phyloP scores from a whole-genome alignment of 352 stramenopile genomes.

The Phytophthora sp. region DNA sequence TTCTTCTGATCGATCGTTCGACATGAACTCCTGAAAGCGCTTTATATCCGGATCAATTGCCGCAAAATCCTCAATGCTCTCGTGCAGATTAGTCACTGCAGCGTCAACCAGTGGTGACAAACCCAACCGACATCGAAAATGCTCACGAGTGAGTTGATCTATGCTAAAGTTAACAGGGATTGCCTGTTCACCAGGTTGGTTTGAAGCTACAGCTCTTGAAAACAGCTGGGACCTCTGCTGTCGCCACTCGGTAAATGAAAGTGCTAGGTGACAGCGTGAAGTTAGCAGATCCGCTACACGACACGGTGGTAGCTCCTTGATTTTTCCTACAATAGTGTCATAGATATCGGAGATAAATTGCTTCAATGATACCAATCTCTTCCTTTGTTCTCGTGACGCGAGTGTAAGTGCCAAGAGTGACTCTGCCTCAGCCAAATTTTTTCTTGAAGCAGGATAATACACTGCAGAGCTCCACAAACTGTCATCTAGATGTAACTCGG shows the following conservation, averaged over 20 bases:
- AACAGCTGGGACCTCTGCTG: constrained; percentile 25
- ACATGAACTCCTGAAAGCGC: constrained; percentile 64
- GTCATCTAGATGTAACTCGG: constrained; percentile 37
- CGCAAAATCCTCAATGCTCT: constrained; percentile 43
- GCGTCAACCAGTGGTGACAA: constrained; percentile 61
- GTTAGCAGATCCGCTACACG: constrained; percentile 35
- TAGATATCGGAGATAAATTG: constrained; percentile 79
- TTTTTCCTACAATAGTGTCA: constrained; percentile 59
- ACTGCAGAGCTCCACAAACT: constrained; percentile 40
- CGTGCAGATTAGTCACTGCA: constrained; percentile 37
- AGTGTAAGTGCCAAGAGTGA: constrained; percentile 34
- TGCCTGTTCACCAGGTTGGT: constrained; percentile 14
- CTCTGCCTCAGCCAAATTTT: constrained; percentile 10
- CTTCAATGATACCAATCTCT: constrained; percentile 55
- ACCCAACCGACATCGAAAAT: constrained; percentile 72
- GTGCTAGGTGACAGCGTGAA: constrained; percentile 43
- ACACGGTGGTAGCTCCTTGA: constrained; percentile 38
- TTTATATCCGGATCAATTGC: constrained; percentile 59
- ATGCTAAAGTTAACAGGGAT: constrained; percentile 44
- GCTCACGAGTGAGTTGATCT: constrained; percentile 46
- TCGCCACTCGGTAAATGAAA: constrained; percentile 58
- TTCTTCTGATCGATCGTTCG: constrained; percentile 47
- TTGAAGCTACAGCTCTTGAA: constrained; percentile 17
- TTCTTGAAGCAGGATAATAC: constrained; percentile 31
- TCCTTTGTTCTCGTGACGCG: constrained; percentile 54